Evolutionary conservation across 106 monocot species (phyloP), one percentile per base, ranked within the genome.

Genomic region (Narthecium ossifragum): DNA sequence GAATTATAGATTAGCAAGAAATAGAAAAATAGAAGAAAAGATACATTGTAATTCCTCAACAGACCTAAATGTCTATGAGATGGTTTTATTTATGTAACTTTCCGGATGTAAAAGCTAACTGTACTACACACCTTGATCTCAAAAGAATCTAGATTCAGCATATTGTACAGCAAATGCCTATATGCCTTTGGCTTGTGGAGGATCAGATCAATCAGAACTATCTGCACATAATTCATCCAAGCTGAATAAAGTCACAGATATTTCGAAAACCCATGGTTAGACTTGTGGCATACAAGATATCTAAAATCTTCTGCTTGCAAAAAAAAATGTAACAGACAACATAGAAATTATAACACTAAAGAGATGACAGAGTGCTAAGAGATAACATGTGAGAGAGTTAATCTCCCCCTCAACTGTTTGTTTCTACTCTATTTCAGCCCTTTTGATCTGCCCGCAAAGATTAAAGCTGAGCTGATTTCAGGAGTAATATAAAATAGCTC

Each of bases 111-210:
- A n/a, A n/a, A n/a, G n/a, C n/a, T n/a, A n/a, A n/a, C n/a, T n/a
- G n/a, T n/a, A n/a, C n/a, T 43, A 1, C 17, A 13, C 71, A 79
- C 86, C 75, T 79, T 78, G 43, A 48, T 31, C 5, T 69, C 53
- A 38, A 12, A 34, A 10, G 50, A 54, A 34, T 78, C 69, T 15
- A 61, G 37, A 65, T 40, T 64, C 53, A 87, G 61, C 75, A 68
- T 68, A 62, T 94, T 94, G 72, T 73, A 90, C 32, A 94, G 48
- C 48, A 94, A 56, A 80, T 94, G 94, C 1, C 89, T 74, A 56
- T 80, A 94, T n/a, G 94, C 94, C 57, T 75, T 86, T 40, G 75
- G 70, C 70, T 90, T 94, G 83, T 94, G 94, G 58, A 94, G 65
- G 56, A 94, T 90, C 70, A 94, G 69, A 86, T 94, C 89, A 48